Evolutionary conservation across 2,329 filamentous ascomycete species (phyloP).

Genomic region (Neobulgaria alba): DNA sequence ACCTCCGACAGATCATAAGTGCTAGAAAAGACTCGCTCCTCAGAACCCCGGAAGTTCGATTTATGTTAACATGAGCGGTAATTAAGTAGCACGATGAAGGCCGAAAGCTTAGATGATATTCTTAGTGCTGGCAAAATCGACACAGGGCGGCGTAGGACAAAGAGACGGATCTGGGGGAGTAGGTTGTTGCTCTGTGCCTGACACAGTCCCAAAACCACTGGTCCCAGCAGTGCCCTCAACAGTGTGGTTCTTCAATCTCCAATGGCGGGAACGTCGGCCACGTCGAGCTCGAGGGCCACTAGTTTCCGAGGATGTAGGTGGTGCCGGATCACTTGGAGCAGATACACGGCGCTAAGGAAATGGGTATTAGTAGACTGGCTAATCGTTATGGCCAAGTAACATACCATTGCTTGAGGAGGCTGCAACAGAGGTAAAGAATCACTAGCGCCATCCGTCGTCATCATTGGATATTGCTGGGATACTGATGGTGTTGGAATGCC

Average conservation of each 20-base stretch:
- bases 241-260: constrained; percentile 22
- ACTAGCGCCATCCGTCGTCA: constrained; percentile 15
- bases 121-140: neutral
- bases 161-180: constrained; percentile 12
- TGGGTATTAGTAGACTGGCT: constrained; percentile 8
- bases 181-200: constrained; percentile 4
- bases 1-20: no score
- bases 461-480: constrained; percentile 19
- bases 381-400: neutral
- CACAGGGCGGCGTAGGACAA: neutral
- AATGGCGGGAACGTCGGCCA: constrained; percentile 21
- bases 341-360: constrained; percentile 23
- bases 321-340: constrained; percentile 23
- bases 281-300: constrained; percentile 16
- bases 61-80: no score
- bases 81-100: no score
- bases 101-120: no score
- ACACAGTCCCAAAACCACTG: constrained; percentile 8
- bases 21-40: no score
- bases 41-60: no score
- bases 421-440: constrained; percentile 17
- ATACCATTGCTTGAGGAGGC: constrained; percentile 8
- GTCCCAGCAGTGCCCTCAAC: constrained; percentile 6
- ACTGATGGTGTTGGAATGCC: constrained; percentile 17
- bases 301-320: constrained; percentile 10